Evolutionary conservation across 345 rosid genomes (phyloP), one percentile per base, ranked within the genome.

Genomic region (Pelargonium nanum): DNA sequence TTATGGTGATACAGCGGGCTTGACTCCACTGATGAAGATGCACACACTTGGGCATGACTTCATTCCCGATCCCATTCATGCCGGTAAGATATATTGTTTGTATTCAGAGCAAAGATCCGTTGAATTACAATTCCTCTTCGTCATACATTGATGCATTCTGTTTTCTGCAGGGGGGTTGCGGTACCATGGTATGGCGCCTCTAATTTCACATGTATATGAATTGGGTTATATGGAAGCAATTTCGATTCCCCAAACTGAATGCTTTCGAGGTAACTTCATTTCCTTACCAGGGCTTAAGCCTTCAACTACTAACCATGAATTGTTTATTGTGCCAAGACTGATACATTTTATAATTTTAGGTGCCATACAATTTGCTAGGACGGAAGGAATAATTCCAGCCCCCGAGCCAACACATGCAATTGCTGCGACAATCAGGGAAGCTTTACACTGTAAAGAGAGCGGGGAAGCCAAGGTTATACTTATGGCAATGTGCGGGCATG

Each of bases 21-120:
- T 92, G 84, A 92, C 96, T 56, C 98, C 98, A 30, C 68, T 92
- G 80, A 85, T 89, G 98, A 92, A 92, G 93, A 89, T 92, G 98
- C 98, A 92, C 67, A 92, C 98, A 44, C 82, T 92, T 21, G 98
- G 98, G 23, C 98, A 92, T 30, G 95, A 86, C 74, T 92, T 92
- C 76, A 83, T 92, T 68, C 98, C 96, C 4, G 96, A 92, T 65
- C 96, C 96, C n/a, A 92, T 92, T 68, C 98, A 92, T 57, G 85
- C 96, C 0, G 98, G 96, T 92, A 79, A 65, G 45, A 53, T n/a
- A 20, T 48, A 0, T 56, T 62, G 19, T 60, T 61, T 51, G 23
- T 52, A 60, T 19, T 1, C 45, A 34, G 44, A 24, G 22, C 22
- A 61, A 25, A 4, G 3, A 30, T 19, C 13, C 26, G 21, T 56